A percentile compares a stretch with the other conserved stretches of the same genome.
These are phyloP conservation scores for Backusella liffmaniae DNA, from an alignment of 192 early-diverging fungal species.

Conservation along the genomic window DNA sequence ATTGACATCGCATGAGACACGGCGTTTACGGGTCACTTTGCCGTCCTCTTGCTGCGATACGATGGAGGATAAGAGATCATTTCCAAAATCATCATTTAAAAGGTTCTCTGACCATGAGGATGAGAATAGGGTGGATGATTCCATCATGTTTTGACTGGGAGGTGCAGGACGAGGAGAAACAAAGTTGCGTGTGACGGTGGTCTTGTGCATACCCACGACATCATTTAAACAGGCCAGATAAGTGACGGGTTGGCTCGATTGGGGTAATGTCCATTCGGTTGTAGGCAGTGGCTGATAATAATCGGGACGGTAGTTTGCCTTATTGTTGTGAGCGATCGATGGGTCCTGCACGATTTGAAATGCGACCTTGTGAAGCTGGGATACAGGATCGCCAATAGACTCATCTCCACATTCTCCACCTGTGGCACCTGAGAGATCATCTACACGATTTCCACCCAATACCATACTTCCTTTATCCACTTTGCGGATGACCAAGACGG, in stretches of 20 bases:
- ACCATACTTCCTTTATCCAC: slow-evolving; percentile 82
- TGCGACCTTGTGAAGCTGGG: slow-evolving; percentile 89
- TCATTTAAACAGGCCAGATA: slow-evolving; percentile 76
- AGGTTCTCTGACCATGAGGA: not conserved
- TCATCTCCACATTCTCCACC: slow-evolving; percentile 49
- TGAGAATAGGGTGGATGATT: not conserved
- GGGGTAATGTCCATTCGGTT: slow-evolving; percentile 32
- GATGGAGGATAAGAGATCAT: slow-evolving; percentile 9
- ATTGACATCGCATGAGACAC: slow-evolving; percentile 37
- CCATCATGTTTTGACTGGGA: not conserved
- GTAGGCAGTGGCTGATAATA: not conserved
- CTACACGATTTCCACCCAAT: slow-evolving; percentile 57
- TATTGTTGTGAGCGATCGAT: slow-evolving; percentile 18
- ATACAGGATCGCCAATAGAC: slow-evolving; percentile 79
- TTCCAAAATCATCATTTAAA: not conserved
- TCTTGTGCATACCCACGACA: slow-evolving; percentile 71
- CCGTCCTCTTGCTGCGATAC: slow-evolving; percentile 14
- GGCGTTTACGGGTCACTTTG: slow-evolving; percentile 30
- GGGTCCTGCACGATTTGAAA: slow-evolving; percentile 70
- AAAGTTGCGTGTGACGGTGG: slow-evolving; percentile 49
- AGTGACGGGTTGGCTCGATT: slow-evolving; percentile 37
- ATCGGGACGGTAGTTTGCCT: not conserved
- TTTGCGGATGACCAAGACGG: slow-evolving; percentile 79
- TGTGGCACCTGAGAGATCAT: slow-evolving; percentile 12
- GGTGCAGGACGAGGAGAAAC: slow-evolving; percentile 10